A percentile compares a stretch with the other conserved stretches of the same genome.
phyloP scores from a whole-genome alignment of 768 basidiomycete genomes.

The Boletus reticulatus region DNA sequence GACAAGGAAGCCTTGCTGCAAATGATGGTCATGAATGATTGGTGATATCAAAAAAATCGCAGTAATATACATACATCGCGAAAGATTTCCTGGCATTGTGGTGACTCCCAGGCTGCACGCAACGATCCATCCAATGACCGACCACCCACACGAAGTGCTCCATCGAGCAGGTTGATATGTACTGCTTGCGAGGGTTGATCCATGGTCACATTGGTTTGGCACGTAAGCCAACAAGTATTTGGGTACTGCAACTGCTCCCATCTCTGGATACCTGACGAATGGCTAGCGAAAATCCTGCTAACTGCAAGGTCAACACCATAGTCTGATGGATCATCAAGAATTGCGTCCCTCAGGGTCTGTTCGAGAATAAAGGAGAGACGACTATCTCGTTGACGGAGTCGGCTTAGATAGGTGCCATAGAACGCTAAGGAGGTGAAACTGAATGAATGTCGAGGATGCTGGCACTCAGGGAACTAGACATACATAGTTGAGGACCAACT shows the following conservation, averaged over 20 bases:
- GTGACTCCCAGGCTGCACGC: background rate
- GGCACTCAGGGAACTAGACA: background rate
- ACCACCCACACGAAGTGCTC: constrained; percentile 16
- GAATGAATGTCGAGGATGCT: no score
- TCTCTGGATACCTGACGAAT: no score
- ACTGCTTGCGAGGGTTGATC: background rate
- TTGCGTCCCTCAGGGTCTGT: no score
- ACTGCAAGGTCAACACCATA: no score
- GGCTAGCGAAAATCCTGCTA: no score
- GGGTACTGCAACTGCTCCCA: no score
- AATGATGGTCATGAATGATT: background rate
- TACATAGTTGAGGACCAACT: no score
- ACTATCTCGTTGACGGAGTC: no score
- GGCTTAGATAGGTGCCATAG: no score
- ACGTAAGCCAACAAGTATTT: constrained; percentile 15
- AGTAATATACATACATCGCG: background rate
- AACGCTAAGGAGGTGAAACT: no score
- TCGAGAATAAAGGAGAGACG: no score
- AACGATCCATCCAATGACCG: constrained; percentile 11
- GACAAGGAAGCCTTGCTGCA: background rate
- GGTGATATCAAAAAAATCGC: background rate
- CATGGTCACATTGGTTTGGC: background rate
- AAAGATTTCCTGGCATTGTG: background rate
- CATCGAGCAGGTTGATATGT: constrained; percentile 11
- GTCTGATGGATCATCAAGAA: no score